A percentile compares a stretch with the other conserved stretches of the same genome.
Evolutionary conservation across 1,139 yeast genomes (phyloP).

Genomic region (Kodamaea sp.): DNA sequence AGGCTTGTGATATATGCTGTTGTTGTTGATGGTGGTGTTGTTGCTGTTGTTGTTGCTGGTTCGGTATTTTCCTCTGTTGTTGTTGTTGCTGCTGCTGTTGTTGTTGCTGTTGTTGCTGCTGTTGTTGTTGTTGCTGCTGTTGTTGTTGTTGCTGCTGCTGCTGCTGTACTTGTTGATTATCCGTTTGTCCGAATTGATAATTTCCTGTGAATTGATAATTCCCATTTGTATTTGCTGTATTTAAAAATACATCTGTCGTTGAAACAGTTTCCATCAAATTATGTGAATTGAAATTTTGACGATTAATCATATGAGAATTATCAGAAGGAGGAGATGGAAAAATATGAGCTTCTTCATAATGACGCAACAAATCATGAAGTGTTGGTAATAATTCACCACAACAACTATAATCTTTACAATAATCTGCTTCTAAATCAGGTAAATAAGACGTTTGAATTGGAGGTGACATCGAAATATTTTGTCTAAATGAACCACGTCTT

Average conservation of each 20-base stretch:
- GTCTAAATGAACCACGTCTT: conserved; percentile 42
- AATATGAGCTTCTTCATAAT: conserved; percentile 95
- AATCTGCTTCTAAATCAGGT: conserved; percentile 91
- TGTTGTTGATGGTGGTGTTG: conserved; percentile 13
- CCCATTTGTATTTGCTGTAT: conserved; percentile 22
- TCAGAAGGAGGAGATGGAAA: conserved; percentile 62
- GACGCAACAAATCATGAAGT: conserved; percentile 85
- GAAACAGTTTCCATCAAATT: conserved; percentile 68
- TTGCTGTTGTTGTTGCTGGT: conserved; percentile 1
- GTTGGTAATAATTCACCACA: conserved; percentile 92
- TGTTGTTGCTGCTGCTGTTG: conserved; percentile 3
- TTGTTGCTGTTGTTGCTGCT: conserved; percentile 12
- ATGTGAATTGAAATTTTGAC: conserved; percentile 40
- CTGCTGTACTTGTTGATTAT: conserved; percentile 12
- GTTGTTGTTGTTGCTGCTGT: conserved; percentile 11
- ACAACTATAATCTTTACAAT: conserved; percentile 93
- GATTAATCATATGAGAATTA: conserved; percentile 30
- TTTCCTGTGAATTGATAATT: conserved; percentile 12
- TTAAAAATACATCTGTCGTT: conserved; percentile 84
- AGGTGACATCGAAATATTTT: conserved; percentile 52
- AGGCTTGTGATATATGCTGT: conserved; percentile 3
- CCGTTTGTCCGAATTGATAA: conserved; percentile 8
- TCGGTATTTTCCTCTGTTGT: neutral
- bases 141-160: conserved; percentile 14
- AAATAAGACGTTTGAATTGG: conserved; percentile 72